phyloP scores from a whole-genome alignment of 1,139 yeast genomes.

The Geotrichum klebahnii region DNA sequence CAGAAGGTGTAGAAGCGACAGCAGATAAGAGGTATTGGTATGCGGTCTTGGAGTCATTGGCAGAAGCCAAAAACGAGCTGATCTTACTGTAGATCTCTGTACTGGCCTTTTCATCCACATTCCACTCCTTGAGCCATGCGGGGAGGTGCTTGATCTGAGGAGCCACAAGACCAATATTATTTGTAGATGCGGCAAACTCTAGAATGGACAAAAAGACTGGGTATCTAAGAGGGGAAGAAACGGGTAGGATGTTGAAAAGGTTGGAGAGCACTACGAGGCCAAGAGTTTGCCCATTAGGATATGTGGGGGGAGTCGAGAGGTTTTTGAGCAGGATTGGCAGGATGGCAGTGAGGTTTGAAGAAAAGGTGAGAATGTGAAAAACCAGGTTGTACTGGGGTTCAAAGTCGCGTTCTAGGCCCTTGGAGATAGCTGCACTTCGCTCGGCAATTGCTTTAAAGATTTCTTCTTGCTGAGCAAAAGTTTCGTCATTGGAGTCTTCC shows the following conservation, averaged over 20 bases:
- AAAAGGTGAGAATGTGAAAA: constrained; percentile 39
- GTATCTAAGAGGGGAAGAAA: constrained; percentile 34
- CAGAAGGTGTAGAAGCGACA: constrained; percentile 29
- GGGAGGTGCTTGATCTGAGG: constrained; percentile 41
- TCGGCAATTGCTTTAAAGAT: constrained; percentile 38
- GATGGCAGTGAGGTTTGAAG: constrained; percentile 37
- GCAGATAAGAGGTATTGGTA: constrained; percentile 36
- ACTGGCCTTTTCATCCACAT: constrained; percentile 32
- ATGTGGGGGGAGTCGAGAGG: constrained; percentile 33
- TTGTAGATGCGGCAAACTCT: constrained; percentile 37
- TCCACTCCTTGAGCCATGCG: constrained; percentile 43
- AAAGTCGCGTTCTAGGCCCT: constrained; percentile 41
- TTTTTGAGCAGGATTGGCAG: constrained; percentile 36
- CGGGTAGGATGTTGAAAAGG: constrained; percentile 42
- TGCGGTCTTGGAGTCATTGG: constrained; percentile 31
- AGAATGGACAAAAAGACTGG: constrained; percentile 39
- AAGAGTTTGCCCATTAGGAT: constrained; percentile 35
- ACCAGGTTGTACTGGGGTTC: constrained; percentile 44
- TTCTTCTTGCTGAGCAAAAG: constrained; percentile 28
- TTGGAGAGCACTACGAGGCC: constrained; percentile 41
- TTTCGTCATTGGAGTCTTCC: constrained; percentile 11
- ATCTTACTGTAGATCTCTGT: constrained; percentile 33
- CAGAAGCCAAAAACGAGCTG: constrained; percentile 29
- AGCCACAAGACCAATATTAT: constrained; percentile 36
- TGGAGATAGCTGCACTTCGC: constrained; percentile 33